Base-by-base conservation (phyloP, 1,139 yeast species). In the Wickerhamomyces sp. region DNA sequence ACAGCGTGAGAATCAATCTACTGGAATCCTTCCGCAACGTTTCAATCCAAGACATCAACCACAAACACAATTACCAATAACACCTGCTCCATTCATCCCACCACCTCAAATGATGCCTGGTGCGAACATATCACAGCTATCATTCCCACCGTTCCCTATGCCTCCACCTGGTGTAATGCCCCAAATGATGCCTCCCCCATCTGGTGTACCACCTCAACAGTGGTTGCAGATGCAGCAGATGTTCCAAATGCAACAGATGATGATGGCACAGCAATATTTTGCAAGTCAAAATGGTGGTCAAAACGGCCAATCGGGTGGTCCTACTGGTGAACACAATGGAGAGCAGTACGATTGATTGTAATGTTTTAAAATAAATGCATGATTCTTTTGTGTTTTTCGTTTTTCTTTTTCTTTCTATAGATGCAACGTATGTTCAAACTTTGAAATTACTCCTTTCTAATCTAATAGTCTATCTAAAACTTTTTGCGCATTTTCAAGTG, bases 401-500 rank as follows among this genome's bases (percentile, higher is more conserved):
- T 26, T n/a, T 38, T 19, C 22, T 19, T 8, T 19, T 8, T 19
- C n/a, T n/a, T n/a, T n/a, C n/a, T n/a, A n/a, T n/a, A n/a, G n/a
- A n/a, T n/a, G n/a, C n/a, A n/a, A n/a, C n/a, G n/a, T n/a, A n/a
- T n/a, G n/a, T n/a, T n/a, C n/a, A n/a, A n/a, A n/a, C n/a, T 19
- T 19, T 8, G 22, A 19, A 19, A 19, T 10, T 19, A n/a, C n/a
- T n/a, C n/a, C 11, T 19, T 19, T 7, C 11, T 12, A 26, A 8
- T 7, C 22, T 26, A 16, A 10, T 16, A 28, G 15, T 6, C 17
- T n/a, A 33, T 35, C 37, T 47, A 69, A 56, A 31, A 72, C 75
- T 16, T 55, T 45, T 24, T 50, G 49, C 2, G 89, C 88, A 28
- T 65, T 59, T 3, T 59, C 43, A 12, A 88, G 48, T 0, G 89